Evolutionary conservation across 2,329 filamentous ascomycete genomes (phyloP).

Genomic region (Colletotrichum orchidophilum): DNA sequence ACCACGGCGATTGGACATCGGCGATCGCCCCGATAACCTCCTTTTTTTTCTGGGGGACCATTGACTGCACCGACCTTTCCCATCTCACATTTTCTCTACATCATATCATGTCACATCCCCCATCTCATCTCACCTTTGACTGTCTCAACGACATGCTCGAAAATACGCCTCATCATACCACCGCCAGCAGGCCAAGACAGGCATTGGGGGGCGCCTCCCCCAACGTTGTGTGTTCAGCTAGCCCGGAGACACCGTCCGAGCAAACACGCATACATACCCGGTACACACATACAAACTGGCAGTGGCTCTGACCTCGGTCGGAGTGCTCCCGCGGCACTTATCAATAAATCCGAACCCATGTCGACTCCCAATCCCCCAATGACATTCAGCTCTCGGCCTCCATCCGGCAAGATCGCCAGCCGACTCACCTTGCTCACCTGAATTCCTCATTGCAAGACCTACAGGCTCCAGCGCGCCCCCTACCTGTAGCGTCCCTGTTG

Average conservation of each 20-base stretch:
- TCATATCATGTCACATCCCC: neutral
- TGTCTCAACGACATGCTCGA: neutral
- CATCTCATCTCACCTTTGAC: neutral
- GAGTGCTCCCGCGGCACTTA: neutral
- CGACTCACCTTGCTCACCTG: constrained; percentile 1
- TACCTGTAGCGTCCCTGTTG: neutral
- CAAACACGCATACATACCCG: neutral
- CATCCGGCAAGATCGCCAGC: neutral
- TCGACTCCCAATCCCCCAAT: neutral
- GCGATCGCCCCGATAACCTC: neutral
- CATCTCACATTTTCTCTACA: neutral
- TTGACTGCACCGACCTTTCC: neutral
- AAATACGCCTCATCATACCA: neutral
- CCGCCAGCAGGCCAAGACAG: neutral
- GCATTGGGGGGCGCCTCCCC: neutral
- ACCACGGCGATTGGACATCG: neutral
- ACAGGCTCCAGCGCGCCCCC: neutral
- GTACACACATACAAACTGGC: neutral
- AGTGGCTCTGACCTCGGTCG: neutral
- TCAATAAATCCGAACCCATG: constrained; percentile 31
- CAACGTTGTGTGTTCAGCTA: constrained; percentile 19
- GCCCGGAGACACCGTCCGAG: neutral
- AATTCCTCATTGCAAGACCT: constrained; percentile 9
- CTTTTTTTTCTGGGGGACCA: neutral
- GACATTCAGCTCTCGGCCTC: neutral